phyloP scores from a whole-genome alignment of 352 stramenopile species.

The Phytophthora europaea region DNA sequence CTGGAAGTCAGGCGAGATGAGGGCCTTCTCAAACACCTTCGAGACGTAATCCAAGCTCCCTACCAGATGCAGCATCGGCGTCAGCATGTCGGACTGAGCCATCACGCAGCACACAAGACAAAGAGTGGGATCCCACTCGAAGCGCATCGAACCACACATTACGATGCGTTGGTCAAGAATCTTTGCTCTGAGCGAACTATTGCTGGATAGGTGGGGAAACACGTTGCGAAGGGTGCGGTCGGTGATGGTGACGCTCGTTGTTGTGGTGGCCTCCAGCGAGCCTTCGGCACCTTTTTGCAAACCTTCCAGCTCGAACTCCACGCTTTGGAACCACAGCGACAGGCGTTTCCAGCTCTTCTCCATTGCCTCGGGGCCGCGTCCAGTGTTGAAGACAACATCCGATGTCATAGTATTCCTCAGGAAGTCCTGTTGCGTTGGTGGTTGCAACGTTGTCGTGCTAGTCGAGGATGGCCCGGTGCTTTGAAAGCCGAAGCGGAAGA shows the following conservation, averaged over 20 bases:
- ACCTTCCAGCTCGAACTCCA: neutral
- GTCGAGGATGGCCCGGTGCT: neutral
- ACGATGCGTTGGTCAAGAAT: neutral
- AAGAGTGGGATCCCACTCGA: neutral
- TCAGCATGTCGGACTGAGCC: neutral
- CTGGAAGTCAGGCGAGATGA: neutral
- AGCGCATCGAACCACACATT: neutral
- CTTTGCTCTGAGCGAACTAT: neutral
- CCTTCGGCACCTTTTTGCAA: neutral
- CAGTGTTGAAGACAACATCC: neutral
- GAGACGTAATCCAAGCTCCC: neutral
- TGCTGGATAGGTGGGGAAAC: neutral
- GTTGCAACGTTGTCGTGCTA: neutral
- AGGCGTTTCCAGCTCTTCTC: neutral
- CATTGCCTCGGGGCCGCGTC: neutral
- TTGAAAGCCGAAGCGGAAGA: slow-evolving; percentile 20
- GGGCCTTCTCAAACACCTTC: neutral
- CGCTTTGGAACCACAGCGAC: neutral
- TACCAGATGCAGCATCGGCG: neutral
- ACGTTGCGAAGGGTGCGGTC: neutral
- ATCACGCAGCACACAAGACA: neutral
- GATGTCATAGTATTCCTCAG: neutral
- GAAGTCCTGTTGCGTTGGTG: neutral
- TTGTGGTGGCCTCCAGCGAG: neutral
- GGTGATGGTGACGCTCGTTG: neutral